Conservation (phyloP, 306 rosid species). For the Comarum palustre region DNA sequence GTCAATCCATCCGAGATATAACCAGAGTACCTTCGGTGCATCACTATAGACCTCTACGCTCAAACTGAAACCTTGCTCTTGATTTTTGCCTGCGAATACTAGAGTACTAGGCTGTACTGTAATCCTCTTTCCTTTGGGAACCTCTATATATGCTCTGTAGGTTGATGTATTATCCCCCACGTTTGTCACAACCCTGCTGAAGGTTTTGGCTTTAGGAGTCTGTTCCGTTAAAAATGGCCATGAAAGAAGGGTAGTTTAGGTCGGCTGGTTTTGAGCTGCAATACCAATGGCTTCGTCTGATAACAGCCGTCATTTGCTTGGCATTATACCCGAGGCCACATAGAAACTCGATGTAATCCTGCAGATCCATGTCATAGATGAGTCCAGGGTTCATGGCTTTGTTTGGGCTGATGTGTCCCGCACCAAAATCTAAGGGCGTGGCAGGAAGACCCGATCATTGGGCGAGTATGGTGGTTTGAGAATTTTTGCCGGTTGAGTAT, state of each 20-base stretch:
- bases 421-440: constrained; percentile 16
- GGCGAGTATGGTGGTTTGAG: not conserved
- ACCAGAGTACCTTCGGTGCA: not conserved
- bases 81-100: constrained; percentile 1
- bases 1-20: constrained; percentile 12
- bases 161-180: not conserved
- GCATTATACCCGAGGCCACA: constrained; percentile 12
- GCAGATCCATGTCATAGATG: constrained; percentile 7
- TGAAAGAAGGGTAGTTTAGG: constrained; percentile 23
- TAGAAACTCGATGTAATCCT: constrained; percentile 22
- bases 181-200: constrained; percentile 22
- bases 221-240: not conserved
- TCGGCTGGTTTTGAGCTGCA: not conserved
- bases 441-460: not conserved
- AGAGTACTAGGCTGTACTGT: constrained; percentile 10
- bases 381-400: constrained; percentile 18
- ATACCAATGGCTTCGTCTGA: not conserved
- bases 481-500: constrained; percentile 4
- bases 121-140: constrained; percentile 5
- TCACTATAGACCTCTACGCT: not conserved
- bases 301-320: not conserved
- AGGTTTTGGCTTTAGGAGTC: constrained; percentile 1
- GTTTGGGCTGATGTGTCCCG: constrained; percentile 20
- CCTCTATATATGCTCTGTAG: not conserved
- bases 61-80: constrained; percentile 9